Base-by-base conservation (phyloP, 129 eudicot genomes). In the sunflower (Helianthus annuus) region DNA sequence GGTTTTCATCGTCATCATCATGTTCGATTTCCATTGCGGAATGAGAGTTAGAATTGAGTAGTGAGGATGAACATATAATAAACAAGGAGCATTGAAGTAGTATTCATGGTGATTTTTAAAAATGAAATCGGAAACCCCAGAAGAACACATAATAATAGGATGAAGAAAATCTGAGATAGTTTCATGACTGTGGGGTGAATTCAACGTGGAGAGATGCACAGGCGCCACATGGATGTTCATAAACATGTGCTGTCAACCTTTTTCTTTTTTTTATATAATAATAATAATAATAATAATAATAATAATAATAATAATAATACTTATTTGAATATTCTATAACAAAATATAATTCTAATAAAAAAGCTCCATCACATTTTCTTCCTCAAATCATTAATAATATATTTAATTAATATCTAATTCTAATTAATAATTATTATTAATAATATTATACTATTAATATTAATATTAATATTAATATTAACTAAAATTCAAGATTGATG, bases 161-260 rank as follows among this genome's bases (percentile, higher is more conserved):
- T 6, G 60, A 29, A 14, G 38, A 9, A 27, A 27, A 27, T 27
- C 32, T 27, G 32, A 27, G 4, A 59, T 10, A 16, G 15, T 24
- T 22, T 64, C 10, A 10, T 8, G 52, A 66, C 22, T 6, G 22
- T 0, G 22, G 22, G 22, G 19, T 8, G 40, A 51, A 10, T 42
- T 42, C 46, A 17, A 53, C 74, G 64, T 54, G 64, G 51, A 34
- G 64, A 54, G 64, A 44, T 1, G 6, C n/a, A 36, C 17, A 69
- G 5, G 52, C 7, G 64, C 62, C 74, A 69, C 64, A 16, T 52
- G 74, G 64, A 69, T 16, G 38, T 55, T 53, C 51, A 53, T 38
- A 38, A 16, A 66, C 17, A 65, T 32, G 36, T 32, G 36, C 36
- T 32, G 36, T 32, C 36, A 32, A 27, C 32, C 3, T 32, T 32